Conservation (phyloP, 148 eudicot genomes). For the Rhododendron williamsianum region DNA sequence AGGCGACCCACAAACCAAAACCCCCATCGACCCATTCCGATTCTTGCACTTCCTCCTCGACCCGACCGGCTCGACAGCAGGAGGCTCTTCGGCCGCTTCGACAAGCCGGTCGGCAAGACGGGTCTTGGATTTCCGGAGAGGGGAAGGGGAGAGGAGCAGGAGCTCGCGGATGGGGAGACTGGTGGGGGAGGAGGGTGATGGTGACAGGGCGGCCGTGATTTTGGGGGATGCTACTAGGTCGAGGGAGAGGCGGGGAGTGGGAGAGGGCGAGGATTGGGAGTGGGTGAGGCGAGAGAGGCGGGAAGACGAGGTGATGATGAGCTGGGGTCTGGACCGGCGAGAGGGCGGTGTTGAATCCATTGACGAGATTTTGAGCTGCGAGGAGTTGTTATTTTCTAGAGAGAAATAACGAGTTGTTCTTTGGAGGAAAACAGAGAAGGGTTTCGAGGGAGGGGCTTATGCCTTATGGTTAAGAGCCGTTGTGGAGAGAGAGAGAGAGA, state of each 20-base stretch:
- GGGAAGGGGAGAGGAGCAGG: constrained; percentile 70
- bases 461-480: not conserved
- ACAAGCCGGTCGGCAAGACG: constrained; percentile 54
- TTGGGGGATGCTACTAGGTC: constrained; percentile 39
- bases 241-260: constrained; percentile 38
- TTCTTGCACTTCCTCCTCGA: constrained; percentile 37
- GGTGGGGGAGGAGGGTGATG: constrained; percentile 27
- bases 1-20: constrained; percentile 40
- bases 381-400: not conserved
- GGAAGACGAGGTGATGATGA: constrained; percentile 48
- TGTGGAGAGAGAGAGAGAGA: no score
- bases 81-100: constrained; percentile 36
- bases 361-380: not conserved
- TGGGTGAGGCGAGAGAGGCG: constrained; percentile 46
- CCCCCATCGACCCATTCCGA: constrained; percentile 26
- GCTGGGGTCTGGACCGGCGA: constrained; percentile 27
- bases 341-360: constrained; percentile 46
- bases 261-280: not conserved
- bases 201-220: constrained; percentile 21
- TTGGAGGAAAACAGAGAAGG: not conserved
- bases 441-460: not conserved
- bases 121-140: constrained; percentile 46
- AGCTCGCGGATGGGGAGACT: constrained; percentile 55
- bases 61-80: constrained; percentile 22
- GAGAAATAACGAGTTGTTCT: not conserved